phyloP scores from a whole-genome alignment of 345 rosid genomes.

The Draba incana region DNA sequence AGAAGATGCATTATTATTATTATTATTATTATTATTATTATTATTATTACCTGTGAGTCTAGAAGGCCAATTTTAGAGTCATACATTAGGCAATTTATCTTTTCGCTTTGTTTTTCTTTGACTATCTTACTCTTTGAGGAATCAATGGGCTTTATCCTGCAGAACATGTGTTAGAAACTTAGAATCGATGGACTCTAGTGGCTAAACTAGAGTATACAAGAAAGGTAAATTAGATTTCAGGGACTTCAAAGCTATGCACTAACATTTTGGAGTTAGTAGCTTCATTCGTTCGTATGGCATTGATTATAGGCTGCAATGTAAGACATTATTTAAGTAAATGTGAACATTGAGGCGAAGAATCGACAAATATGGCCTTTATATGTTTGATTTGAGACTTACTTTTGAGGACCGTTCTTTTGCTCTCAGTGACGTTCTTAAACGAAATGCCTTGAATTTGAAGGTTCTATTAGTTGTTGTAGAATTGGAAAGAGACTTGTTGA shows the following conservation, averaged over 20 bases:
- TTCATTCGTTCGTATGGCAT: constrained; percentile 2
- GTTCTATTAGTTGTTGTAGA: no score
- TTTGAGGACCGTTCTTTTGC: constrained; percentile 31
- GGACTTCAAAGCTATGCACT: constrained; percentile 27
- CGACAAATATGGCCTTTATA: neutral
- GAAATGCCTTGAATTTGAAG: constrained; percentile 14
- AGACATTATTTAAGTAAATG: neutral
- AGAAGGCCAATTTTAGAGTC: constrained; percentile 20
- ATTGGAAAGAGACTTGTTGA: neutral
- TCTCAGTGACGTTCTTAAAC: constrained; percentile 32
- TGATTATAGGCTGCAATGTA: constrained; percentile 33
- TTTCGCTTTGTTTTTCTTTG: constrained; percentile 27
- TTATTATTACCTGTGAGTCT: constrained; percentile 8
- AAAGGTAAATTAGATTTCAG: constrained; percentile 1
- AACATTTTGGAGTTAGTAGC: constrained; percentile 33
- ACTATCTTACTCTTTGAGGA: constrained; percentile 25
- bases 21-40: neutral
- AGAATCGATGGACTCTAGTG: neutral
- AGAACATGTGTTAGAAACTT: neutral
- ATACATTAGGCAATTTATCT: constrained; percentile 25
- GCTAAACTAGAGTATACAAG: constrained; percentile 1
- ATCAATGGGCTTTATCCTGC: constrained; percentile 25
- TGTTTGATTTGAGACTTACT: constrained; percentile 27
- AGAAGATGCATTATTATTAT: neutral
- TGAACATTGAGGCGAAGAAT: neutral